Evolutionary conservation across 495 filamentous ascomycete genomes (phyloP), one percentile per base, ranked within the genome.

Genomic region (Penicillium mononematosum): DNA sequence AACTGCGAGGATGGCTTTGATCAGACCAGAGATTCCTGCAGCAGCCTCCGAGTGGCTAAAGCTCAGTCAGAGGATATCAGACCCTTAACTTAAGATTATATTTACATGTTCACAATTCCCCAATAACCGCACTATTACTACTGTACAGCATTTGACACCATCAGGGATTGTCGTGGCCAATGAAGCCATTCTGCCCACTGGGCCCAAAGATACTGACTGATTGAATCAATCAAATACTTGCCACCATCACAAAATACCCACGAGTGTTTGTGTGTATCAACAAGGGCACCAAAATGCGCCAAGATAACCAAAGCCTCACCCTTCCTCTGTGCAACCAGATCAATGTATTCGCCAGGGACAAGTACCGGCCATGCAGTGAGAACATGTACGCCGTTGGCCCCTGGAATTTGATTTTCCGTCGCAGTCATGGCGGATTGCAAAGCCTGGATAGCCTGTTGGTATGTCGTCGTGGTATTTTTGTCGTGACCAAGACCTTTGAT

Each of bases 231-330:
- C 24, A 63, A 10, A 38, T 48, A 63, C 3, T 42, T 7, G 0
- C 63, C 63, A 19, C 60, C 63, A 51, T 66, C 63, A 24, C 46
- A 22, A 50, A 58, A 58, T 20, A 63, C 22, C 63, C 63, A 66
- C 17, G 27, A 1, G 12, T 58, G 22, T 4, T 55, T 58, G 5
- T 42, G 48, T 1, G 29, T 34, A 45, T 66, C 53, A 24, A 66
- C 9, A 11, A 66, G 42, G 5, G 47, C 54, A 16, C 48, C 63
- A 45, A 55, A 66, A 45, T 66, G 47, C 34, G 63, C 60, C 14
- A 66, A 41, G 16, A 66, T 63, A 19, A 60, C 58, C 24, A 66
- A 47, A 2, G 57, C 57, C 34, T 60, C 60, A 3, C 45, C 49
- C 14, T 52, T 44, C 6, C 46, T 54, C 16, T 39, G 29, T 10